phyloP scores from a whole-genome alignment of 2,329 filamentous ascomycete genomes.

The Phialemoniopsis sp. region DNA sequence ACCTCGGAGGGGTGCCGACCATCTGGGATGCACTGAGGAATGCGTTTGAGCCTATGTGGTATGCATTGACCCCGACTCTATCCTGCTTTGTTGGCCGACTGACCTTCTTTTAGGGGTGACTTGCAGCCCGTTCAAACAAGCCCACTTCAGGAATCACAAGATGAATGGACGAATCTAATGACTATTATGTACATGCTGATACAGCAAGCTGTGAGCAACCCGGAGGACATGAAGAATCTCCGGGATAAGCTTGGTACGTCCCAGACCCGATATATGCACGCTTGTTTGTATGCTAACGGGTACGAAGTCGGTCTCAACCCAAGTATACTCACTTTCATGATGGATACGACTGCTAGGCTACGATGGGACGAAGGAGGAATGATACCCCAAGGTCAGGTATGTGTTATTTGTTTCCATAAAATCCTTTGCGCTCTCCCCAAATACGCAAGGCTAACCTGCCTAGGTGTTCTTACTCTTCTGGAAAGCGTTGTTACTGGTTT shows the following conservation, averaged over 20 bases:
- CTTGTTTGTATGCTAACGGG: constrained; percentile 13
- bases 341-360: constrained; percentile 63
- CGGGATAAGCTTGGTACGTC: constrained; percentile 47
- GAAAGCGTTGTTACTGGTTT: constrained; percentile 84
- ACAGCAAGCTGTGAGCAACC: constrained; percentile 51
- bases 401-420: constrained; percentile 16
- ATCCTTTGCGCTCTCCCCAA: background rate
- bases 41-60: constrained; percentile 51
- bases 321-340: constrained; percentile 66
- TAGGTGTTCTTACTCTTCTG: constrained; percentile 79
- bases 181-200: constrained; percentile 31
- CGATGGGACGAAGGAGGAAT: constrained; percentile 67
- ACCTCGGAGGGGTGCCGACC: constrained; percentile 43
- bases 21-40: constrained; percentile 47
- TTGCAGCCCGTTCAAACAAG: constrained; percentile 29
- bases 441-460: constrained; percentile 14
- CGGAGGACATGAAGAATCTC: constrained; percentile 40
- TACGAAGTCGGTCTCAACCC: constrained; percentile 55
- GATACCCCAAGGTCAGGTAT: constrained; percentile 61
- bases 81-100: constrained; percentile 6
- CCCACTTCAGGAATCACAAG: constrained; percentile 47
- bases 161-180: constrained; percentile 24
- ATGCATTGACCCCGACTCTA: constrained; percentile 17
- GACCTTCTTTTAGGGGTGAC: constrained; percentile 33
- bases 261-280: no score